Evolutionary conservation across 495 filamentous ascomycete species (phyloP), one percentile per base, ranked within the genome.

Genomic region (Echria macrotheca): DNA sequence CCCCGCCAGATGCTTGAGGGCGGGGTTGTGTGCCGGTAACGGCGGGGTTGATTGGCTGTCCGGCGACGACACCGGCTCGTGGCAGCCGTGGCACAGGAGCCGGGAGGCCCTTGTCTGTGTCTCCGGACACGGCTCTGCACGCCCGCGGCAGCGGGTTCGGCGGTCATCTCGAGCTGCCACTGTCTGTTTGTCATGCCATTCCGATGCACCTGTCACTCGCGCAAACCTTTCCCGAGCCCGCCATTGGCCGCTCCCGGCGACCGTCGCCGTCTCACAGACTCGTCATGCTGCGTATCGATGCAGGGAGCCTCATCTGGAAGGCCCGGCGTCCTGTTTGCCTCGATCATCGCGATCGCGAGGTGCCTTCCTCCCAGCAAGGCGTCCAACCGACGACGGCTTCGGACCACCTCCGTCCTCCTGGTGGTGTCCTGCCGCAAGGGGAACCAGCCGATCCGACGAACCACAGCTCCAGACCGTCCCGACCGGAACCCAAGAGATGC

Each of bases 1-100:
- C 42, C 42, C 42, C 42, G 42, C 42, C n/a, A 44, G 29, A 29
- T 32, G 26, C 22, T 9, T 37, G 33, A n/a, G n/a, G 38, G 21
- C 18, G 17, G 18, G 38, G 18, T 41, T 41, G 38, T n/a, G 37
- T 11, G 15, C 18, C 18, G 38, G 22, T n/a, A 9, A 9, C 19
- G 19, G 6, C 15, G 19, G n/a, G 5, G 21, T 21, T 41, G 38
- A 41, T 41, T 41, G 38, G 38, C 19, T n/a, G 19, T 21, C 8
- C 33, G 33, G 15, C 38, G 38, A 21, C 35, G 35, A 18, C 21
- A 37, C n/a, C 35, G 35, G 35, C 35, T 14, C 35, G 21, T 18
- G 6, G 15, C 35, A 18, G 15, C 35, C 35, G 15, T 18, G 35
- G 5, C 11, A 11, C 35, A 37, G 21, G 35, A 37, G 28, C 15